Conservation (phyloP, 2,329 filamentous ascomycete species). For the Sporothrix pseudoabietina region DNA sequence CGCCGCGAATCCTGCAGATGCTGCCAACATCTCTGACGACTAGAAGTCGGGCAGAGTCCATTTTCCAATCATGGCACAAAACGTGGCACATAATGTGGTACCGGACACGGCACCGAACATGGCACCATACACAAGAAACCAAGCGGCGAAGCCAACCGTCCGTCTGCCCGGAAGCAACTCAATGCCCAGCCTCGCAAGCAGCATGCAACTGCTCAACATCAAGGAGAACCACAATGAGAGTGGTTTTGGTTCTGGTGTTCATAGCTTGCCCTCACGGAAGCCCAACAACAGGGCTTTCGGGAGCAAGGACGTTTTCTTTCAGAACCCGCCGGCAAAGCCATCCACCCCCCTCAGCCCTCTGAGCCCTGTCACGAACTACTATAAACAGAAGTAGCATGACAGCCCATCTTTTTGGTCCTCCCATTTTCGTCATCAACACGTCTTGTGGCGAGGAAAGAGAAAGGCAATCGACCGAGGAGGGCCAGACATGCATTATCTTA, state of each 20-base stretch:
- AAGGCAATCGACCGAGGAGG: not conserved
- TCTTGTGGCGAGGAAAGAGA: not conserved
- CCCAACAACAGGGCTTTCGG: not conserved
- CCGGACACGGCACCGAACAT: not conserved
- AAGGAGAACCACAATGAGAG: constrained; percentile 6
- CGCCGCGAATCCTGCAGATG: not conserved
- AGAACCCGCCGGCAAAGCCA: not conserved
- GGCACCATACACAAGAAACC: not conserved
- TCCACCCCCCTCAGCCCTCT: not conserved
- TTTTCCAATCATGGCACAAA: not conserved
- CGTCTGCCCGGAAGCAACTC: not conserved
- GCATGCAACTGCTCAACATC: not conserved
- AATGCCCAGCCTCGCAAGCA: not conserved
- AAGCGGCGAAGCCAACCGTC: too few relatives aligned
- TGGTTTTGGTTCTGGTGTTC: not conserved
- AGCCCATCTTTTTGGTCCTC: not conserved
- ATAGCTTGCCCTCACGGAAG: not conserved
- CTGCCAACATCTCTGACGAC: constrained; percentile 26
- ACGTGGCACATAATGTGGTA: not conserved
- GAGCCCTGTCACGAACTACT: constrained; percentile 9
- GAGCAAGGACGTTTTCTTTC: not conserved
- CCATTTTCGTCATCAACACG: not conserved
- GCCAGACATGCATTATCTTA: not conserved
- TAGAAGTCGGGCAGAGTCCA: constrained; percentile 29
- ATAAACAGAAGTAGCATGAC: not conserved